A percentile compares a stretch with the other conserved stretches of the same genome.
Evolutionary conservation across 2,329 filamentous ascomycete genomes (phyloP).

Genomic region (Cryoendolithus antarcticus): DNA sequence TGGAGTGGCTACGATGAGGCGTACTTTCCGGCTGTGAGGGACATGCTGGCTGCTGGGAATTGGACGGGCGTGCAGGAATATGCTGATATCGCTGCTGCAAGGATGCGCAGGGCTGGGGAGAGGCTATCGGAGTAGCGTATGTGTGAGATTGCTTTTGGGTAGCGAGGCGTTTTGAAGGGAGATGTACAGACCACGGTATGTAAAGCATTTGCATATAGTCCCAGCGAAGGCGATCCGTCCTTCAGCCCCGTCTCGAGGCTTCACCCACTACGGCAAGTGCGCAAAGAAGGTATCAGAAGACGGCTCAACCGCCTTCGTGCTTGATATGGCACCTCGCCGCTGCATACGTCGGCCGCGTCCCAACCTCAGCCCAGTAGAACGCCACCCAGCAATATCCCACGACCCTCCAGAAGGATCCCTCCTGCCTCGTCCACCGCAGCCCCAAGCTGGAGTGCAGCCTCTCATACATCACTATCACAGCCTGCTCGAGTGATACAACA

Average conservation of each 20-base stretch:
- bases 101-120: constrained; percentile 50
- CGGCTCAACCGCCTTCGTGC: too few relatives aligned
- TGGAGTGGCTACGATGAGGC: constrained; percentile 59
- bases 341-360: too few relatives aligned
- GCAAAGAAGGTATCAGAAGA: too few relatives aligned
- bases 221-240: too few relatives aligned
- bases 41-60: constrained; percentile 60
- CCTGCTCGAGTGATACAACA: constrained; percentile 1
- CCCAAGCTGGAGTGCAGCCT: background rate
- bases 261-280: too few relatives aligned
- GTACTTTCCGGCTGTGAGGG: constrained; percentile 73
- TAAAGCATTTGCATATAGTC: too few relatives aligned
- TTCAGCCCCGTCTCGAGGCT: too few relatives aligned
- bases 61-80: constrained; percentile 56
- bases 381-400: constrained; percentile 2
- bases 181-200: too few relatives aligned
- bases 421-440: constrained; percentile 1
- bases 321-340: too few relatives aligned
- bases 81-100: constrained; percentile 58
- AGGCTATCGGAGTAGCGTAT: constrained; percentile 32
- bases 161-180: too few relatives aligned
- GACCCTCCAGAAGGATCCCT: constrained; percentile 1
- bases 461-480: background rate
- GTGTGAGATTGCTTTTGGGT: too few relatives aligned
- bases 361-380: too few relatives aligned